Evolutionary conservation across 75 land plant species (phyloP).

Genomic region (Sequoiadendron giganteum): DNA sequence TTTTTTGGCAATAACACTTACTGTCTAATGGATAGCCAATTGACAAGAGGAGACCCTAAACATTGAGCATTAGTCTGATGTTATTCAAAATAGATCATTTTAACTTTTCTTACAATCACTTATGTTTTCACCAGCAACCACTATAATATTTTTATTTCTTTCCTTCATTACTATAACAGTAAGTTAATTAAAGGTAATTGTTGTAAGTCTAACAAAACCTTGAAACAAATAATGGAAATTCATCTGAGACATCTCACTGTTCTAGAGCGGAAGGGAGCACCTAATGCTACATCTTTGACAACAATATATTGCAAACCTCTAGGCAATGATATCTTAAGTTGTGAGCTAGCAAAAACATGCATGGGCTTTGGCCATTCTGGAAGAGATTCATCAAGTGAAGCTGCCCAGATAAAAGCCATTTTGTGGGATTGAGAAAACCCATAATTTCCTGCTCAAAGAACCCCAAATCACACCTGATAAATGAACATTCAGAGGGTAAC

Average conservation of each 20-base stretch:
- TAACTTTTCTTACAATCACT: too few species aligned
- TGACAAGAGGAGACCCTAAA: too few species aligned
- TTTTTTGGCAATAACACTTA: too few species aligned
- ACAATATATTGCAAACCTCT: slow-evolving; percentile 66
- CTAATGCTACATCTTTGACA: slow-evolving; percentile 65
- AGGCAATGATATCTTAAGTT: slow-evolving; percentile 66
- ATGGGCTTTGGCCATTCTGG: slow-evolving; percentile 99
- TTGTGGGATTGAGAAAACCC: slow-evolving; percentile 95
- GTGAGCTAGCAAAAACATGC: slow-evolving; percentile 87
- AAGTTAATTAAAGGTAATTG: too few species aligned
- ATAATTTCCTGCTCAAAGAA: slow-evolving; percentile 93
- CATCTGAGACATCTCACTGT: slow-evolving; percentile 53
- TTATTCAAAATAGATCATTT: too few species aligned
- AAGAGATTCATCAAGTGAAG: slow-evolving; percentile 70
- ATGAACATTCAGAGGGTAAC: not conserved
- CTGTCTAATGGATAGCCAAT: too few species aligned
- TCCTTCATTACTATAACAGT: too few species aligned
- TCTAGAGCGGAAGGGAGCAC: slow-evolving; percentile 90
- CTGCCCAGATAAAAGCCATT: slow-evolving; percentile 98
- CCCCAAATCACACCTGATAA: slow-evolving; percentile 88
- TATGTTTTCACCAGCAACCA: too few species aligned
- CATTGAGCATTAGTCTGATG: too few species aligned
- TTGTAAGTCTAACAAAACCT: too few species aligned
- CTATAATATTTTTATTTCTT: too few species aligned
- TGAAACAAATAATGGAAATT: too few species aligned